Conservation (phyloP, 495 filamentous ascomycete species). For the Aspergillus nanangensis region DNA sequence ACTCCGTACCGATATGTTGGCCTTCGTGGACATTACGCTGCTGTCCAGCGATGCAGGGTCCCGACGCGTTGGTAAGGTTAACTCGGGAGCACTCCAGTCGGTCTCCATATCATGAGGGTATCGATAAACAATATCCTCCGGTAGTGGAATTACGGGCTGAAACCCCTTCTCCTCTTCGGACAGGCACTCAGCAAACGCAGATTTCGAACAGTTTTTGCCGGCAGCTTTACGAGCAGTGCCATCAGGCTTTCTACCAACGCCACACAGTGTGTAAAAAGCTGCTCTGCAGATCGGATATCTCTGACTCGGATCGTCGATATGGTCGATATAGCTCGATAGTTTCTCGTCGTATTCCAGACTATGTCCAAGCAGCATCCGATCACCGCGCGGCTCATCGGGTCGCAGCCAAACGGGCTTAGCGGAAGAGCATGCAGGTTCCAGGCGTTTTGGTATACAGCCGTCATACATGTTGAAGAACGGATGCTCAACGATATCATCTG, state of each 20-base stretch:
- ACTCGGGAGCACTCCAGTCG: constrained; percentile 39
- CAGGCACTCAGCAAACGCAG: constrained; percentile 63
- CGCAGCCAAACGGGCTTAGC: constrained; percentile 44
- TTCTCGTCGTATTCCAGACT: constrained; percentile 44
- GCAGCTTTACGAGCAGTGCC: constrained; percentile 37
- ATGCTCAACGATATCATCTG: constrained; percentile 79
- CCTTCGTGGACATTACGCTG: constrained; percentile 29
- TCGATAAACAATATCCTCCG: constrained; percentile 62
- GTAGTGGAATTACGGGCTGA: constrained; percentile 65
- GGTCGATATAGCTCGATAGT: constrained; percentile 34
- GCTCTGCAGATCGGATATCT: constrained; percentile 41
- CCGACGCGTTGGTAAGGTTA: constrained; percentile 16
- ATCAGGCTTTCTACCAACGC: constrained; percentile 46
- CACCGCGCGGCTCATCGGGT: constrained; percentile 39
- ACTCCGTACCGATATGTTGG: constrained; percentile 22
- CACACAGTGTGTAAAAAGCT: constrained; percentile 45
- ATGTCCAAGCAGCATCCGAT: constrained; percentile 42
- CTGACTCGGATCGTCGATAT: constrained; percentile 34
- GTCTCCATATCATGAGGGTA: constrained; percentile 36
- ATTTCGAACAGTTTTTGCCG: constrained; percentile 44
- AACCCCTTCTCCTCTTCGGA: constrained; percentile 67
- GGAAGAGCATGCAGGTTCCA: constrained; percentile 38
- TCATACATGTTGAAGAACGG: constrained; percentile 69
- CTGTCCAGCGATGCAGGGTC: constrained; percentile 27
- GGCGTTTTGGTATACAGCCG: constrained; percentile 43